phyloP scores from a whole-genome alignment of 805 yeast genomes.

The Wickerhamomyces subpelliculosus region DNA sequence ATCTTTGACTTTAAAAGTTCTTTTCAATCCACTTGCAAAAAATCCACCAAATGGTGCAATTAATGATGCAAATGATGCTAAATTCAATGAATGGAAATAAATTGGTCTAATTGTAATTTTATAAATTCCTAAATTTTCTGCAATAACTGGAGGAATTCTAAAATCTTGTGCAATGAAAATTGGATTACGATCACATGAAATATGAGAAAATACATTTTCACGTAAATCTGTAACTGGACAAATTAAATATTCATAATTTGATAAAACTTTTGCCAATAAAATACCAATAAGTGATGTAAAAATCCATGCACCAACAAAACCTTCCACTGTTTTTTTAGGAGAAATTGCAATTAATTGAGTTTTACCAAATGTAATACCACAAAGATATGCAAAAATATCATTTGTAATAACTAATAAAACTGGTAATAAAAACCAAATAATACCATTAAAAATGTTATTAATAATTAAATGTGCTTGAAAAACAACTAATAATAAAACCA shows the following conservation, averaged over 20 bases:
- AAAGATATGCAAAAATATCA: conserved; percentile 92
- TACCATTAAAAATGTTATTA: conserved; percentile 80
- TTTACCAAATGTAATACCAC: conserved; percentile 94
- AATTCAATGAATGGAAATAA: conserved; percentile 77
- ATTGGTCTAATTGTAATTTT: conserved; percentile 71
- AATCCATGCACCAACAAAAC: conserved; percentile 96
- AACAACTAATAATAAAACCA: conserved; percentile 85
- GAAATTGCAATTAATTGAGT: conserved; percentile 90
- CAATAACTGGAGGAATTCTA: conserved; percentile 64
- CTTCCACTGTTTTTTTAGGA: conserved; percentile 97
- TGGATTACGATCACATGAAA: conserved; percentile 79
- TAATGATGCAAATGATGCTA: conserved; percentile 92
- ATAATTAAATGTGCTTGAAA: conserved; percentile 92
- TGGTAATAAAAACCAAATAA: conserved; percentile 93
- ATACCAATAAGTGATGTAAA: conserved; percentile 78
- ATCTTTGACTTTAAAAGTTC: conserved; percentile 94
- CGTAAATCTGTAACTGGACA: conserved; percentile 78
- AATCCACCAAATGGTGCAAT: conserved; percentile 99
- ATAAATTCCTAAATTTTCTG: conserved; percentile 38
- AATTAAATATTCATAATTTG: conserved; percentile 66
- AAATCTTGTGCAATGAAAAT: conserved; percentile 79
- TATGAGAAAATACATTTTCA: conserved; percentile 50
- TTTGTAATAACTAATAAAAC: conserved; percentile 87
- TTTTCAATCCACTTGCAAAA: conserved; percentile 94
- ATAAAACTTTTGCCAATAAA: conserved; percentile 53